A percentile compares a stretch with the other conserved stretches of the same genome.
These are phyloP conservation scores for Mycena belliarum DNA, from an alignment of 768 basidiomycete genomes.

Conservation along the genomic window DNA sequence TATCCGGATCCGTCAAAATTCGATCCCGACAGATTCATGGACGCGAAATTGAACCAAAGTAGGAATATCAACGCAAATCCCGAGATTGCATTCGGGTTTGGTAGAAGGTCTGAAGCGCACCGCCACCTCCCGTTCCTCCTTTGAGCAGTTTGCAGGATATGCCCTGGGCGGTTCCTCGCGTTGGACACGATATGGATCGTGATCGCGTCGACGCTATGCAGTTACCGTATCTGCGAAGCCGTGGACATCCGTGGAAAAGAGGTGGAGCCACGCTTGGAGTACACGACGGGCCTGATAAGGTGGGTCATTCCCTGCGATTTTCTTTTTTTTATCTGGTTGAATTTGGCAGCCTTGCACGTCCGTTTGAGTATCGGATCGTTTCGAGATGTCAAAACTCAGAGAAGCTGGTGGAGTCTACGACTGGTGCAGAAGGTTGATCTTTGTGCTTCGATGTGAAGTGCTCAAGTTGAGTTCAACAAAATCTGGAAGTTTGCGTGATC, in stretches of 20 bases:
- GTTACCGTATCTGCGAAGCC: slow-evolving; percentile 41
- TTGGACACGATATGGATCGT: slow-evolving; percentile 48
- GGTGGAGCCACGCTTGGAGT: slow-evolving; percentile 33
- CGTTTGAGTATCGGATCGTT: slow-evolving; percentile 6
- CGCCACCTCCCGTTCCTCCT: background rate
- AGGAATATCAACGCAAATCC: slow-evolving; percentile 16
- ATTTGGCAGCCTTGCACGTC: background rate
- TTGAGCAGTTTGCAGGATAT: slow-evolving; percentile 30
- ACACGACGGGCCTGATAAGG: slow-evolving; percentile 48
- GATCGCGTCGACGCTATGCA: slow-evolving; percentile 43
- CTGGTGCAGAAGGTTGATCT: too few relatives aligned
- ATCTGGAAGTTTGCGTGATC: too few relatives aligned
- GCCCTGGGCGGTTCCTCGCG: slow-evolving; percentile 49
- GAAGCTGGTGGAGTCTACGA: too few relatives aligned
- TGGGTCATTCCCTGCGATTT: slow-evolving; percentile 19
- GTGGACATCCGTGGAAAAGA: slow-evolving; percentile 36
- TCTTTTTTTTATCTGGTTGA: background rate
- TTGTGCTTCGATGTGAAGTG: too few relatives aligned
- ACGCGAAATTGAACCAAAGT: slow-evolving; percentile 17
- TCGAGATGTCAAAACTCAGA: too few relatives aligned
- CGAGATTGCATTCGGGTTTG: slow-evolving; percentile 18
- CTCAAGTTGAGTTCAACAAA: too few relatives aligned
- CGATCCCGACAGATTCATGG: slow-evolving; percentile 50
- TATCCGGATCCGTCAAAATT: slow-evolving; percentile 51
- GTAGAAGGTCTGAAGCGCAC: slow-evolving; percentile 9